Evolutionary conservation across 352 stramenopile species (phyloP).

Genomic region (Pythium apleroticum): DNA sequence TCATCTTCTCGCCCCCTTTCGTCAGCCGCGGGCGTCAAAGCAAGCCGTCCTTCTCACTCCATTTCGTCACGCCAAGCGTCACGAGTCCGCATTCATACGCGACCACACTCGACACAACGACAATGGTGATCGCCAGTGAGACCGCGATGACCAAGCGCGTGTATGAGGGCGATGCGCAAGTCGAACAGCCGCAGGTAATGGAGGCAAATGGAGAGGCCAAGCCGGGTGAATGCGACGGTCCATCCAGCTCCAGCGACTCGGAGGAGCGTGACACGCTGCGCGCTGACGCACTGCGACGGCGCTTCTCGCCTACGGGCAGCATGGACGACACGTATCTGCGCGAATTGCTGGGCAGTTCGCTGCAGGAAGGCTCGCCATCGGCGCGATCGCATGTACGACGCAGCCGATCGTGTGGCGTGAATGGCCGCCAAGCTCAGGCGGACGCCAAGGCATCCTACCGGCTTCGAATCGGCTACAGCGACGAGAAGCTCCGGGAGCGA

Average conservation of each 20-base stretch:
- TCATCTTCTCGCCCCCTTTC: too few relatives aligned
- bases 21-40: background rate
- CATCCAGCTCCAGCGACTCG: background rate
- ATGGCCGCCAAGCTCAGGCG: background rate
- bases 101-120: background rate
- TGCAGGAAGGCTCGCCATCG: conserved; percentile 6
- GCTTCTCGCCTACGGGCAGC: conserved; percentile 12
- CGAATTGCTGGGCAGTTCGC: conserved; percentile 18
- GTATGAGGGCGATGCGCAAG: background rate
- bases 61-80: background rate
- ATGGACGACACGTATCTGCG: conserved; percentile 28
- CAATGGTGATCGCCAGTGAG: background rate
- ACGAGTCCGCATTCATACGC: background rate
- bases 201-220: conserved; percentile 6
- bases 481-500: conserved; percentile 25
- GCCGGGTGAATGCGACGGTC: background rate
- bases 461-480: conserved; percentile 21
- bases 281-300: conserved; percentile 5
- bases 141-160: background rate
- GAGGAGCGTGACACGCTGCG: conserved; percentile 11
- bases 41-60: background rate
- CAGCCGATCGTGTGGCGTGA: conserved; percentile 22
- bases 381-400: conserved; percentile 14
- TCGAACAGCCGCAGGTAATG: background rate
- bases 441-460: background rate